These are phyloP conservation scores for Ogataea ganodermae DNA, from an alignment of 805 yeast genomes.

Conservation along the genomic window DNA sequence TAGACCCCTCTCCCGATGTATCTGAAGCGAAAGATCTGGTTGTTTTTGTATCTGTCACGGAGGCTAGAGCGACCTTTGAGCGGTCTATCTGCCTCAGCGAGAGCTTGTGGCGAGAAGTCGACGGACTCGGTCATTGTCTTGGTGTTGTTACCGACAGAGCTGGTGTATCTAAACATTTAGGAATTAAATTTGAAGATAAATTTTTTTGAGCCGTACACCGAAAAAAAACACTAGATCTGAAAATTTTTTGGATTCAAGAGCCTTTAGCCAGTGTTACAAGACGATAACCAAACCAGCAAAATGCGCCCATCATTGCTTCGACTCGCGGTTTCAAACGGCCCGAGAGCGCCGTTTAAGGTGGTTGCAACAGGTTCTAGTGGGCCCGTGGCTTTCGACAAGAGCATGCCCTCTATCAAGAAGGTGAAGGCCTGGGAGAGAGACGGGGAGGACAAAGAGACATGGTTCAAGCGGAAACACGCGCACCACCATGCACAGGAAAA, in stretches of 20 bases:
- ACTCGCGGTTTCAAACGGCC: conserved; percentile 13
- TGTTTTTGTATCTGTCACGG: conserved; percentile 13
- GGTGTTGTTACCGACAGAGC: no score
- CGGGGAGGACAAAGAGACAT: conserved; percentile 61
- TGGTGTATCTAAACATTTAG: not conserved
- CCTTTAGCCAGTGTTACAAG: not conserved
- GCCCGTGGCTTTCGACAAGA: conserved; percentile 40
- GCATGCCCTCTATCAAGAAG: conserved; percentile 41
- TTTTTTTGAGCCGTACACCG: not conserved
- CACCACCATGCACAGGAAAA: conserved; percentile 61
- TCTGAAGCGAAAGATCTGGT: conserved; percentile 26
- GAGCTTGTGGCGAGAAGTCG: no score
- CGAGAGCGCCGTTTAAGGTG: conserved; percentile 34
- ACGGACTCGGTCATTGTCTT: no score
- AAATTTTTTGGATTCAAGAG: not conserved
- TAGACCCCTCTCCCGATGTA: conserved; percentile 52
- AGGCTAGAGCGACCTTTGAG: not conserved
- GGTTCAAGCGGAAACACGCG: conserved; percentile 62
- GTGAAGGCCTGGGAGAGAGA: conserved; percentile 68
- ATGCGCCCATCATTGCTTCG: not conserved
- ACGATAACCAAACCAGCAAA: not conserved
- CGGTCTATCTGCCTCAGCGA: no score
- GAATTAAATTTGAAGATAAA: not conserved
- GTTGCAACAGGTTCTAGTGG: not conserved
- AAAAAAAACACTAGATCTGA: not conserved